Evolutionary conservation across 2,329 filamentous ascomycete species (phyloP).

Genomic region (Paecilomyces niveus): DNA sequence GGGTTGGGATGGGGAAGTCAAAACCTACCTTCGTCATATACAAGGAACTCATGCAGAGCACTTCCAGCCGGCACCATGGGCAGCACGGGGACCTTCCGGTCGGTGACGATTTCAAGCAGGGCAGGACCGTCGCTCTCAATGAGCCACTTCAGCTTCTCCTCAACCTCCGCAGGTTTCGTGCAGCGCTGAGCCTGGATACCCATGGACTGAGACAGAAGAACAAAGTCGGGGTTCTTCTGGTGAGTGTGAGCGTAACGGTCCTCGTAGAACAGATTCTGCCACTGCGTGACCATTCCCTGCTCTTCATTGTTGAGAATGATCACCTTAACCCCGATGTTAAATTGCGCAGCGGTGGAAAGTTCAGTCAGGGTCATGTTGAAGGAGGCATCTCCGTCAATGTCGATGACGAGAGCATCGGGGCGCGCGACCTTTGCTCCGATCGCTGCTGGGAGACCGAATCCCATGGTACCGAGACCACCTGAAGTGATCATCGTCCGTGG

Average conservation of each 20-base stretch:
- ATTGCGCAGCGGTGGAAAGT: slow-evolving; percentile 85
- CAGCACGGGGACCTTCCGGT: slow-evolving; percentile 73
- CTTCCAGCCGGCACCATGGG: slow-evolving; percentile 92
- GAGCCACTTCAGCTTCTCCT: slow-evolving; percentile 76
- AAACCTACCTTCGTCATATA: slow-evolving; percentile 70
- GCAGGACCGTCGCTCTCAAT: slow-evolving; percentile 86
- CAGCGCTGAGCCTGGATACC: slow-evolving; percentile 68
- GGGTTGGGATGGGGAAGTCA: background rate
- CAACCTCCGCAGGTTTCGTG: slow-evolving; percentile 67
- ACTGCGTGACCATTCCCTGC: slow-evolving; percentile 98
- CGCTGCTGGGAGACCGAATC: slow-evolving; percentile 85
- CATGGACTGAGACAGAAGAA: slow-evolving; percentile 90
- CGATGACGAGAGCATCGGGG: slow-evolving; percentile 78
- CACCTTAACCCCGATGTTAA: slow-evolving; percentile 93
- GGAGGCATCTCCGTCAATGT: slow-evolving; percentile 97
- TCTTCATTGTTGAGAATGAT: slow-evolving; percentile 95
- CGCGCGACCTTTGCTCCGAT: slow-evolving; percentile 89
- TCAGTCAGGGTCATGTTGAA: slow-evolving; percentile 99
- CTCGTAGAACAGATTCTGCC: slow-evolving; percentile 96
- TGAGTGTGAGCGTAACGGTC: slow-evolving; percentile 89
- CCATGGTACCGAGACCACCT: slow-evolving; percentile 93
- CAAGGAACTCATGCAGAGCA: slow-evolving; percentile 85
- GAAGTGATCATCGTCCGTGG: slow-evolving; percentile 94
- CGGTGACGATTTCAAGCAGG: slow-evolving; percentile 83
- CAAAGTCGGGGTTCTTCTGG: slow-evolving; percentile 91